Evolutionary conservation across 2,329 filamentous ascomycete species (phyloP).

Genomic region (Venturia carpophila): DNA sequence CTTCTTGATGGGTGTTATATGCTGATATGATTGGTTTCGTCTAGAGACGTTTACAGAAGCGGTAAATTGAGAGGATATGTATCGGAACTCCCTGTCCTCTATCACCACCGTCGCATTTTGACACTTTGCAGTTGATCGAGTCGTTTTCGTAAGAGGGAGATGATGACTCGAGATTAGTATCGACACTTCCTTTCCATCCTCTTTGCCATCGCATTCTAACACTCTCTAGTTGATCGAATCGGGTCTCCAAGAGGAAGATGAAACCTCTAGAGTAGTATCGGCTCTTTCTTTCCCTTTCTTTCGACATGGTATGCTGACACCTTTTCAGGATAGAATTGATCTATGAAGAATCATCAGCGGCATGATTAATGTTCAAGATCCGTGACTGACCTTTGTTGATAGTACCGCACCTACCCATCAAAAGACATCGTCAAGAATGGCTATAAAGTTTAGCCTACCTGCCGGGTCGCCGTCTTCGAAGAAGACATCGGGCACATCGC

Average conservation of each 20-base stretch:
- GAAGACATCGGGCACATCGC: too few relatives aligned
- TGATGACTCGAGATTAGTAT: not conserved
- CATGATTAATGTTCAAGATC: not conserved
- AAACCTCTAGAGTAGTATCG: not conserved
- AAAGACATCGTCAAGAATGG: not conserved
- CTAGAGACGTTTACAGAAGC: not conserved
- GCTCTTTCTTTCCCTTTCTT: not conserved
- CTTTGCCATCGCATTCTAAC: not conserved
- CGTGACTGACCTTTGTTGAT: not conserved
- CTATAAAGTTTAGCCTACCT: not conserved
- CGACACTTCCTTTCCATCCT: not conserved
- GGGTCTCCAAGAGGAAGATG: not conserved
- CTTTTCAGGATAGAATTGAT: not conserved
- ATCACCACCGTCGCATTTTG: not conserved
- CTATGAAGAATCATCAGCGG: not conserved
- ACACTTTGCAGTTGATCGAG: not conserved
- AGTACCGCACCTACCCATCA: not conserved
- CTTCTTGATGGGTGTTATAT: not conserved
- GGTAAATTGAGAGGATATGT: not conserved
- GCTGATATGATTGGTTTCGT: not conserved
- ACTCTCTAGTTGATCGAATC: not conserved
- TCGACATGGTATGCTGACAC: not conserved
- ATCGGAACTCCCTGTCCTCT: not conserved
- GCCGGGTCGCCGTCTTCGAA: not conserved
- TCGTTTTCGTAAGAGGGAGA: not conserved